These are phyloP conservation scores for Penicillium concentricum DNA, from an alignment of 2,329 filamentous ascomycete species.

Conservation along the genomic window DNA sequence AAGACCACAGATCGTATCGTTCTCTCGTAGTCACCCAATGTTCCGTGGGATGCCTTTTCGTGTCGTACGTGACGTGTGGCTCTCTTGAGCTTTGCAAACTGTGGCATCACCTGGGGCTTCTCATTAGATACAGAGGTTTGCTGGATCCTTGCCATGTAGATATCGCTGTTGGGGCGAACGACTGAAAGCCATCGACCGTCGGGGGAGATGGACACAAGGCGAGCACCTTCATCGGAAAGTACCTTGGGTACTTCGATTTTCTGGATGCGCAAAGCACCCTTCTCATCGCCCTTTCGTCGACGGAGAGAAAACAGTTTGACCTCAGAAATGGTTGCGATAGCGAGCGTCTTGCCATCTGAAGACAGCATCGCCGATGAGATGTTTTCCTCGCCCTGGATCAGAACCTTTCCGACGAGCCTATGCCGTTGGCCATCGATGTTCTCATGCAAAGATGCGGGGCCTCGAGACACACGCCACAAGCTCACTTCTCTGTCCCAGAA, in stretches of 20 bases:
- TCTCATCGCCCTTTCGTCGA: constrained; percentile 51
- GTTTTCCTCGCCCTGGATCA: constrained; percentile 71
- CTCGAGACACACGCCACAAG: constrained; percentile 66
- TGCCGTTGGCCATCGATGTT: constrained; percentile 39
- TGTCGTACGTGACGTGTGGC: constrained; percentile 31
- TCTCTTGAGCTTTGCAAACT: constrained; percentile 43
- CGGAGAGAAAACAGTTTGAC: constrained; percentile 75
- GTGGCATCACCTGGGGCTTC: constrained; percentile 47
- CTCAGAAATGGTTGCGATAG: constrained; percentile 71
- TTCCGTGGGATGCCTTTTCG: constrained; percentile 59
- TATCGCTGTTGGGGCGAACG: constrained; percentile 60
- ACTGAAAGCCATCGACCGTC: constrained; percentile 47
- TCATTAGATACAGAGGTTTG: constrained; percentile 41
- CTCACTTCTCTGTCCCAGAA: constrained; percentile 91
- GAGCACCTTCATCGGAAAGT: constrained; percentile 63
- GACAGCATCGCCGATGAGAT: constrained; percentile 75
- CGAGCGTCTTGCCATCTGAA: constrained; percentile 67
- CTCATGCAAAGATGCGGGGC: constrained; percentile 49
- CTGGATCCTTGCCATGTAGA: constrained; percentile 54
- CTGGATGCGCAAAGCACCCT: constrained; percentile 65
- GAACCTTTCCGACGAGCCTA: constrained; percentile 64
- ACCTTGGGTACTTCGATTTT: constrained; percentile 65
- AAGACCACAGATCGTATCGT: constrained; percentile 74
- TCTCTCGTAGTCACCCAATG: constrained; percentile 73
- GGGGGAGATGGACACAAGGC: constrained; percentile 56